These are phyloP conservation scores for Dichotomocladium elegans DNA, from an alignment of 371 early-diverging fungal species.

Conservation along the genomic window DNA sequence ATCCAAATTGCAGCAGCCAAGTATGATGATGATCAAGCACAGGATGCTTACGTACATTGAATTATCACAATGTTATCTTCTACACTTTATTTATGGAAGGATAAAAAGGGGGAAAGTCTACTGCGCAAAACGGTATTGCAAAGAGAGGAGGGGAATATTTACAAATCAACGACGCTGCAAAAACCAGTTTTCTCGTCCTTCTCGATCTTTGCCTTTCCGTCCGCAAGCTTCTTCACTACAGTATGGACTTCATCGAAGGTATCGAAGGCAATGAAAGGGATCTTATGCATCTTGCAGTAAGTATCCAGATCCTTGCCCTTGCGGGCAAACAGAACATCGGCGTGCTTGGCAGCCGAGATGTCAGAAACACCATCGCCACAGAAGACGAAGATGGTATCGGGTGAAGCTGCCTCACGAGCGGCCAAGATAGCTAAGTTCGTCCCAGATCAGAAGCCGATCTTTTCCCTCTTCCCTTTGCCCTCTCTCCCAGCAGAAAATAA, in stretches of 20 bases:
- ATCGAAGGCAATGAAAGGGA: constrained; percentile 51
- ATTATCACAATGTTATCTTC: too few species aligned
- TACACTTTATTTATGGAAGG: too few species aligned
- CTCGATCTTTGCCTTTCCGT: constrained; percentile 23
- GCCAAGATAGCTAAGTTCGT: constrained; percentile 29
- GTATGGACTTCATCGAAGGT: constrained; percentile 47
- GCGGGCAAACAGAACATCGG: constrained; percentile 64
- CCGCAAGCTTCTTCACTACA: constrained; percentile 25
- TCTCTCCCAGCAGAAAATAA: too few species aligned
- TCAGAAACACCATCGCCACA: constrained; percentile 72
- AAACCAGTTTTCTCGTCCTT: constrained; percentile 32
- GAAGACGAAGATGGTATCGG: constrained; percentile 52
- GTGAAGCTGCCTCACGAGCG: constrained; percentile 28
- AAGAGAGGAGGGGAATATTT: constrained; percentile 1
- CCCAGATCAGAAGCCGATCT: not conserved
- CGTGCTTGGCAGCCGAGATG: constrained; percentile 64
- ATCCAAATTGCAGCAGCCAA: too few species aligned
- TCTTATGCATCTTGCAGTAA: constrained; percentile 52
- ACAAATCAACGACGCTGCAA: constrained; percentile 26
- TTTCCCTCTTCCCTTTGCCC: not conserved
- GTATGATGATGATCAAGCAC: too few species aligned
- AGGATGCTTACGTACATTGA: too few species aligned
- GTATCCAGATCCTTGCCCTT: constrained; percentile 57
- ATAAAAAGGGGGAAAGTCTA: too few species aligned
- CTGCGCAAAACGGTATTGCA: too few species aligned